phyloP scores from a whole-genome alignment of 768 basidiomycete genomes.

The Mycena galopus region DNA sequence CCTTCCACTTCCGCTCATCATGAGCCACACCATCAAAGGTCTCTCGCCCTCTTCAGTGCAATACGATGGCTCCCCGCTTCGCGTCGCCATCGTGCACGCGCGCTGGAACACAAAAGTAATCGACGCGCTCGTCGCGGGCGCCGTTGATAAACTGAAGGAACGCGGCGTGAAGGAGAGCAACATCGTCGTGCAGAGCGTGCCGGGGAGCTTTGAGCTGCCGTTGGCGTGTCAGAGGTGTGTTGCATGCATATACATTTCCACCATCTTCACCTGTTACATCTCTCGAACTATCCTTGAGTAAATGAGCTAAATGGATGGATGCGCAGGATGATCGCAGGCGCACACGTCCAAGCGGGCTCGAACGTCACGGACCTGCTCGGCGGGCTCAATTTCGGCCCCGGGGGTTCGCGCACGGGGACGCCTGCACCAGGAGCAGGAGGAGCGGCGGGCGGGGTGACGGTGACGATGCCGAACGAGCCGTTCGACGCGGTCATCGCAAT shows the following conservation, averaged over 20 bases:
- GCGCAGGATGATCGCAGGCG: constrained; percentile 87
- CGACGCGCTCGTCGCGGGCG: constrained; percentile 85
- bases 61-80: constrained; percentile 85
- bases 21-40: constrained; percentile 83
- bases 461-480: constrained; percentile 65
- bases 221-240: constrained; percentile 86
- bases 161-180: constrained; percentile 91
- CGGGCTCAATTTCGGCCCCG: constrained; percentile 63
- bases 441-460: no score
- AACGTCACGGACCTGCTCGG: constrained; percentile 86
- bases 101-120: constrained; percentile 95
- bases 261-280: no score
- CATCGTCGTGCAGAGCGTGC: constrained; percentile 92
- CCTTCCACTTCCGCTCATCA: no score
- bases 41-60: constrained; percentile 68
- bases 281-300: constrained; percentile 2
- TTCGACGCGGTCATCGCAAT: constrained; percentile 98
- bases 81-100: constrained; percentile 94
- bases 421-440: constrained; percentile 56
- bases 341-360: constrained; percentile 83
- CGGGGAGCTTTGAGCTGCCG: constrained; percentile 96
- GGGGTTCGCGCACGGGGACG: constrained; percentile 65
- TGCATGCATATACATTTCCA: no score
- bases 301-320: constrained; percentile 1
- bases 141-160: constrained; percentile 83